phyloP scores from a whole-genome alignment of 257 asterid species.

The Capsicum rhomboideum region DNA sequence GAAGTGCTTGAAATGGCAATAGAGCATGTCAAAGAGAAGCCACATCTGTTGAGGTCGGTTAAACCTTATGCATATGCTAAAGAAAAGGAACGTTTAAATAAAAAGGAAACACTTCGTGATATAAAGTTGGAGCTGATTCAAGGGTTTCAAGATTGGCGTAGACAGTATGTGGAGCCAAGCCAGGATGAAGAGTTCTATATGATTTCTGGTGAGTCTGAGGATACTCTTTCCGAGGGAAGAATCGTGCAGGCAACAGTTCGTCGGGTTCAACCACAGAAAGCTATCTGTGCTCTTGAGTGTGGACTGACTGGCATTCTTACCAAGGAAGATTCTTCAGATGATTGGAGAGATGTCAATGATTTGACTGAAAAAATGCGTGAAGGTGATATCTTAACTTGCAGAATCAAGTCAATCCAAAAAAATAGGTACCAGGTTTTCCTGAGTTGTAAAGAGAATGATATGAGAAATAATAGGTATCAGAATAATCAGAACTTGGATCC shows the following conservation, averaged over 20 bases:
- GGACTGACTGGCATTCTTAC: slow-evolving; percentile 78
- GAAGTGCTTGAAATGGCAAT: slow-evolving; percentile 90
- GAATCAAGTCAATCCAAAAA: slow-evolving; percentile 71
- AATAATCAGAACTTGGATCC: slow-evolving; percentile 48
- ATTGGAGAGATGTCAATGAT: slow-evolving; percentile 57
- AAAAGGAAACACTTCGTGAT: slow-evolving; percentile 76
- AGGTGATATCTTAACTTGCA: slow-evolving; percentile 78
- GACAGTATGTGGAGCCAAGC: slow-evolving; percentile 53
- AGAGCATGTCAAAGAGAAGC: slow-evolving; percentile 90
- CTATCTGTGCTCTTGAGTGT: slow-evolving; percentile 69
- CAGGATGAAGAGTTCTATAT: slow-evolving; percentile 85
- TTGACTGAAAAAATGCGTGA: slow-evolving; percentile 68
- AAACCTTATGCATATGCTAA: slow-evolving; percentile 63
- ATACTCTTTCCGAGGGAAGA: slow-evolving; percentile 82
- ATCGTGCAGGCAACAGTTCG: slow-evolving; percentile 87
- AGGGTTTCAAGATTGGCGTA: slow-evolving; percentile 93
- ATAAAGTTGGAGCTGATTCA: slow-evolving; percentile 84
- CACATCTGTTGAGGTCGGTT: slow-evolving; percentile 61
- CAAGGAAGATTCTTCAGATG: slow-evolving; percentile 77
- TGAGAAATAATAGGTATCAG: slow-evolving; percentile 51
- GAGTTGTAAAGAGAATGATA: slow-evolving; percentile 70
- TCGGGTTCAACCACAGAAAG: slow-evolving; percentile 74
- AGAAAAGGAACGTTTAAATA: slow-evolving; percentile 45
- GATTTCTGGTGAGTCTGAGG: slow-evolving; percentile 92
- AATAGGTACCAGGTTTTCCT: slow-evolving; percentile 80